A percentile compares a stretch with the other conserved stretches of the same genome.
Evolutionary conservation across 768 basidiomycete genomes (phyloP).

Genomic region (Xerocomellus intermedius): DNA sequence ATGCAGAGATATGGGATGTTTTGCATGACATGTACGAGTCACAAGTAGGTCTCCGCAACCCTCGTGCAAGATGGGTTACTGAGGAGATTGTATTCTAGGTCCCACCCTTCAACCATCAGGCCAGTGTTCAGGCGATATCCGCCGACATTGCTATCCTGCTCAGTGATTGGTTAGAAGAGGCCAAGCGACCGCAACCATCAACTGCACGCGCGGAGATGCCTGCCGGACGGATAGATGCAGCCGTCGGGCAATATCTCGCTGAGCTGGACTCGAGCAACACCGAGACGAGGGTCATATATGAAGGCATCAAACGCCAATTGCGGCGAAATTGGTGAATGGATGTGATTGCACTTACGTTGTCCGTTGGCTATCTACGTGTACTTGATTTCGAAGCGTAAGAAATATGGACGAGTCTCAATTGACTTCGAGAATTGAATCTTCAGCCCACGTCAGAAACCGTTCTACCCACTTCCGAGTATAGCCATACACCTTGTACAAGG

Average conservation of each 20-base stretch:
- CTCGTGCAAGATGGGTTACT: neutral
- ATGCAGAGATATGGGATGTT: constrained; percentile 79
- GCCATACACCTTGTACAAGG: constrained; percentile 67
- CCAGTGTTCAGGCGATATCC: constrained; percentile 76
- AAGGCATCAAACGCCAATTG: constrained; percentile 68
- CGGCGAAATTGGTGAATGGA: constrained; percentile 65
- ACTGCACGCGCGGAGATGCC: constrained; percentile 67
- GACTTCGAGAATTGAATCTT: constrained; percentile 81
- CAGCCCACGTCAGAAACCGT: constrained; percentile 63
- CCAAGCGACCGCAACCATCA: constrained; percentile 68
- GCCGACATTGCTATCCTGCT: constrained; percentile 81
- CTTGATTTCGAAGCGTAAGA: constrained; percentile 10
- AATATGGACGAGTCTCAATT: constrained; percentile 33
- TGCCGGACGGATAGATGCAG: constrained; percentile 69
- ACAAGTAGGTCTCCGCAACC: constrained; percentile 52
- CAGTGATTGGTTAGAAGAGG: constrained; percentile 77
- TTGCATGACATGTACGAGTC: constrained; percentile 87
- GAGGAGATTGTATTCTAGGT: constrained; percentile 43
- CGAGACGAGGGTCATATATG: constrained; percentile 66
- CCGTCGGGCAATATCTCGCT: constrained; percentile 70
- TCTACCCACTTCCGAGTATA: constrained; percentile 60
- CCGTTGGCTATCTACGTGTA: constrained; percentile 16
- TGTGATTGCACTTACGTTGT: constrained; percentile 1
- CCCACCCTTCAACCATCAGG: constrained; percentile 80
- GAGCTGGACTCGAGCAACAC: constrained; percentile 62